Percentiles rank a stretch among this genome's conserved stretches.
Evolutionary conservation across 2,329 filamentous ascomycete species (phyloP).

Genomic region (Aspergillus phoenicis): DNA sequence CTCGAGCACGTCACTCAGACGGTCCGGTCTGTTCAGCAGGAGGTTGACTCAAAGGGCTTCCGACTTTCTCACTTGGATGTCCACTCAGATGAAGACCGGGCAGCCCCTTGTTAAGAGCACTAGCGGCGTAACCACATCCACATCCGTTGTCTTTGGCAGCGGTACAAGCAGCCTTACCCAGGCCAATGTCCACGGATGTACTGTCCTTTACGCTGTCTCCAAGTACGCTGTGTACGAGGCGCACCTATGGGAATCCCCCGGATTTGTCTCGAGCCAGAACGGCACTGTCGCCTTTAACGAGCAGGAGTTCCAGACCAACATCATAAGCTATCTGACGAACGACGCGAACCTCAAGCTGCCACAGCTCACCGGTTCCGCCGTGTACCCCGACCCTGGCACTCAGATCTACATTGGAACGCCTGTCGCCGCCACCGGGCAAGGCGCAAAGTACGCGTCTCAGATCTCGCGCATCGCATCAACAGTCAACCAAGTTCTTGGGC

Average conservation of each 20-base stretch:
- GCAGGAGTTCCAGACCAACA: neutral
- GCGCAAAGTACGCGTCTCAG: neutral
- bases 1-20: neutral
- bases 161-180: neutral
- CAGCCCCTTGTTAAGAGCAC: neutral
- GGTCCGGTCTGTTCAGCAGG: neutral
- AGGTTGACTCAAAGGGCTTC: neutral
- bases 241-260: neutral
- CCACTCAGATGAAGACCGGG: neutral
- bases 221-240: neutral
- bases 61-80: neutral
- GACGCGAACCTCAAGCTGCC: neutral
- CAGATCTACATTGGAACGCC: slow-evolving; percentile 1
- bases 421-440: neutral
- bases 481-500: neutral
- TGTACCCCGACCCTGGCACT: neutral
- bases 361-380: neutral
- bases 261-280: neutral
- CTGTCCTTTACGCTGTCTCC: neutral
- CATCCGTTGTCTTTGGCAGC: neutral
- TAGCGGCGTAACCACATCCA: neutral
- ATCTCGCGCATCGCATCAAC: neutral
- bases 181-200: neutral
- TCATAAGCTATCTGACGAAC: neutral
- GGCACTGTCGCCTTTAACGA: neutral